Evolutionary conservation across 352 stramenopile genomes (phyloP).

Genomic region (Phytophthora vignae): DNA sequence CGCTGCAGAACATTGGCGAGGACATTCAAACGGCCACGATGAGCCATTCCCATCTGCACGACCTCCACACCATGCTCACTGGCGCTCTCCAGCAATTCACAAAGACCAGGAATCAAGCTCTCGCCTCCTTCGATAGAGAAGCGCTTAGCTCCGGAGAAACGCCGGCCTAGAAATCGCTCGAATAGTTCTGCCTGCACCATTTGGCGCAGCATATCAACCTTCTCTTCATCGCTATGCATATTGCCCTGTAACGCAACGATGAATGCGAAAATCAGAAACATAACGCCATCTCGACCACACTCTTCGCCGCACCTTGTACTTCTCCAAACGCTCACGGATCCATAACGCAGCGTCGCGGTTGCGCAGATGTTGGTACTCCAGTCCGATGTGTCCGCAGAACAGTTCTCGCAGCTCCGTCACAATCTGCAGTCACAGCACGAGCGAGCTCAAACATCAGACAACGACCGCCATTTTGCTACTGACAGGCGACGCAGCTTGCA

Average conservation of each 20-base stretch:
- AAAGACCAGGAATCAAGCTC: constrained; percentile 95
- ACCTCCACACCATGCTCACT: constrained; percentile 96
- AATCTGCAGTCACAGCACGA: constrained; percentile 79
- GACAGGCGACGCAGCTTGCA: constrained; percentile 14
- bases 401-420: constrained; percentile 94
- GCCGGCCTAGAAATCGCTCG: constrained; percentile 97
- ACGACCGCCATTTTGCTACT: not conserved
- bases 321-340: constrained; percentile 75
- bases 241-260: constrained; percentile 37
- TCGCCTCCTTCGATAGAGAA: constrained; percentile 99
- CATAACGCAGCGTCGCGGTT: constrained; percentile 91
- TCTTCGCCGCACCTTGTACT: constrained; percentile 56
- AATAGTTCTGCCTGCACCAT: constrained; percentile 97
- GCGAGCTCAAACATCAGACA: constrained; percentile 34
- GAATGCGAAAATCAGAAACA: constrained; percentile 1
- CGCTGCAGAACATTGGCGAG: constrained; percentile 99
- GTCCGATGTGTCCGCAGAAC: constrained; percentile 97
- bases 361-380: constrained; percentile 99
- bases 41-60: constrained; percentile 99
- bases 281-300: not conserved
- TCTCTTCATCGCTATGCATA: constrained; percentile 85
- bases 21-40: constrained; percentile 98
- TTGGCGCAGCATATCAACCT: constrained; percentile 94
- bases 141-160: constrained; percentile 95
- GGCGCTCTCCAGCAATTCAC: constrained; percentile 95